Percentiles rank a stretch among this genome's conserved stretches.
phyloP scores from a whole-genome alignment of 371 early-diverging fungal genomes.

The Blakeslea trispora region DNA sequence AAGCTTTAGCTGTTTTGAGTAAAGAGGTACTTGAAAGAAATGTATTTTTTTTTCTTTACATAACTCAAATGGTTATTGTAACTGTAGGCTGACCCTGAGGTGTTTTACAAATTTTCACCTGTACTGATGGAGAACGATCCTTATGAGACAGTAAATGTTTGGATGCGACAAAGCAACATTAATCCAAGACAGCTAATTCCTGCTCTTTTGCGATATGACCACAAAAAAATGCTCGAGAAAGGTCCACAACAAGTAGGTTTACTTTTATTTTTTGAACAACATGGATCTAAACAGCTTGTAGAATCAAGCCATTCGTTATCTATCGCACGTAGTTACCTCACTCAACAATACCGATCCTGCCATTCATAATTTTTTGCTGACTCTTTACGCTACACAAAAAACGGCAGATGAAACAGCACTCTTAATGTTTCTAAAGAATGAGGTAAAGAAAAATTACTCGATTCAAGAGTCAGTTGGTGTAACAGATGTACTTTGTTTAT shows the following conservation, averaged over 20 bases:
- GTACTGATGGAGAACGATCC: slow-evolving; percentile 80
- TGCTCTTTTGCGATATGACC: slow-evolving; percentile 78
- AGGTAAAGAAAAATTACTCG: slow-evolving; percentile 55
- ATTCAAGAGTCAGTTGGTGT: slow-evolving; percentile 41
- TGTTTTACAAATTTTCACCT: slow-evolving; percentile 83
- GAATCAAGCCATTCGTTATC: slow-evolving; percentile 89
- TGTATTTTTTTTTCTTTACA: too few species aligned
- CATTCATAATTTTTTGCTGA: slow-evolving; percentile 91
- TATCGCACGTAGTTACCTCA: slow-evolving; percentile 77
- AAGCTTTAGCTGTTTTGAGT: slow-evolving; percentile 76
- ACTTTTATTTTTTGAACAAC: too few species aligned
- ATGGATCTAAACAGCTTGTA: slow-evolving; percentile 16
- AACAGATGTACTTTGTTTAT: slow-evolving; percentile 35
- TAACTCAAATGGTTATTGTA: not conserved
- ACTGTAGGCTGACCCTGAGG: slow-evolving; percentile 57
- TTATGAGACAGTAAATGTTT: slow-evolving; percentile 73
- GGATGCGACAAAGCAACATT: slow-evolving; percentile 76
- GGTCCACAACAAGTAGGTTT: slow-evolving; percentile 26
- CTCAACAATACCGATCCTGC: slow-evolving; percentile 80
- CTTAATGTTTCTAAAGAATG: slow-evolving; percentile 70
- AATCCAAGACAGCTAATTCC: slow-evolving; percentile 82
- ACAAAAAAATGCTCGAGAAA: slow-evolving; percentile 38
- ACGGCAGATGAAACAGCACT: slow-evolving; percentile 63
- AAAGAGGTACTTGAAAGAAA: slow-evolving; percentile 58
- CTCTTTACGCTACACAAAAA: slow-evolving; percentile 78